Evolutionary conservation across 345 rosid species (phyloP).

Genomic region (Sisymbrium altissimum): DNA sequence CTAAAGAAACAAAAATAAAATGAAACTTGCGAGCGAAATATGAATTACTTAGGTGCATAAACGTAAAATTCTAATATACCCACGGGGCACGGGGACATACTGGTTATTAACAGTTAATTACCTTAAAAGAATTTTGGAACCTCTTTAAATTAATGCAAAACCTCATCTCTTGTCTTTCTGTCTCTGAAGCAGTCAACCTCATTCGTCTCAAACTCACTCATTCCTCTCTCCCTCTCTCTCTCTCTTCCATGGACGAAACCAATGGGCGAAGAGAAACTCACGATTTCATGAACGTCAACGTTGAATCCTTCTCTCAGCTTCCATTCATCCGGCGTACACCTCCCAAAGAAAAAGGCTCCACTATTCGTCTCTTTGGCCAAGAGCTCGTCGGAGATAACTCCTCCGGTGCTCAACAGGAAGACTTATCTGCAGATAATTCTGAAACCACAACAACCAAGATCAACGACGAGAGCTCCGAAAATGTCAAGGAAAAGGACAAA

Average conservation of each 20-base stretch:
- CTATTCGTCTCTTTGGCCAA: conserved; percentile 83
- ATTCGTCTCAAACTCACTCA: conserved; percentile 4
- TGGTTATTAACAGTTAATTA: conserved; percentile 12
- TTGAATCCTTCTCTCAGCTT: conserved; percentile 51
- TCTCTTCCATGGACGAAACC: conserved; percentile 36
- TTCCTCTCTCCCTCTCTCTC: conserved; percentile 1
- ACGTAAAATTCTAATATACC: neutral
- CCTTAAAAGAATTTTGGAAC: conserved; percentile 25
- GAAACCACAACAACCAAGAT: conserved; percentile 14
- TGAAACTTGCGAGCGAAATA: conserved; percentile 1
- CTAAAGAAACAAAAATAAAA: neutral
- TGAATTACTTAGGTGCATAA: neutral
- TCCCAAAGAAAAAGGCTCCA: conserved; percentile 46
- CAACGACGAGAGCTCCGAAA: conserved; percentile 29
- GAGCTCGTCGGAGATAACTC: conserved; percentile 48
- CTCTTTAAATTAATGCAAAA: conserved; percentile 30
- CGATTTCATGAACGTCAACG: conserved; percentile 55
- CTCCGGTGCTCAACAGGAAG: conserved; percentile 6
- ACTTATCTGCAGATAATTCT: neutral
- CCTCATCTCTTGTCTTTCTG: conserved; percentile 28
- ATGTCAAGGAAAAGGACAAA: conserved; percentile 41
- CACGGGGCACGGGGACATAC: conserved; percentile 2
- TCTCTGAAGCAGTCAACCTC: conserved; percentile 32
- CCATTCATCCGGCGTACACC: conserved; percentile 72
- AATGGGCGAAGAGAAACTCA: conserved; percentile 44